These are phyloP conservation scores for Verticillium zaregamsianum DNA, from an alignment of 2,329 filamentous ascomycete species.

Conservation along the genomic window DNA sequence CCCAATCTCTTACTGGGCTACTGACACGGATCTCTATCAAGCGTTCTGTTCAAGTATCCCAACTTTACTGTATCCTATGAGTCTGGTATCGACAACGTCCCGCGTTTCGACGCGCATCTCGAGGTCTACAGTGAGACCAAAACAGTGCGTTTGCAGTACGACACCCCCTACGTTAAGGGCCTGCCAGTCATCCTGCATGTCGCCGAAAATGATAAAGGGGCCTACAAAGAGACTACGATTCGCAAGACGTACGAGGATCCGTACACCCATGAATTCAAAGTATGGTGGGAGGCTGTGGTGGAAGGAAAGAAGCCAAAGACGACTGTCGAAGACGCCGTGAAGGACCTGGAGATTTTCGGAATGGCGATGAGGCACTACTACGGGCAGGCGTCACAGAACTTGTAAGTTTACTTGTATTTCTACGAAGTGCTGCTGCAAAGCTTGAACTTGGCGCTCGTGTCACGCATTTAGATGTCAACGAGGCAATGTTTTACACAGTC, in stretches of 20 bases:
- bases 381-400: background rate
- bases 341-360: slow-evolving; percentile 13
- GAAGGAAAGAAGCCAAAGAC: slow-evolving; percentile 24
- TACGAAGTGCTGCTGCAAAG: too few species aligned
- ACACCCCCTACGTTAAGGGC: slow-evolving; percentile 50
- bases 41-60: slow-evolving; percentile 32
- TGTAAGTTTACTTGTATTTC: background rate
- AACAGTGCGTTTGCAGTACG: slow-evolving; percentile 45
- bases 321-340: slow-evolving; percentile 20
- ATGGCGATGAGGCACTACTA: slow-evolving; percentile 6
- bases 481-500: too few species aligned
- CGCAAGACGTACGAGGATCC: slow-evolving; percentile 36
- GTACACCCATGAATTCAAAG: slow-evolving; percentile 27
- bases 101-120: slow-evolving; percentile 44
- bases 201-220: slow-evolving; percentile 32
- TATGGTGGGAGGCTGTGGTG: slow-evolving; percentile 14
- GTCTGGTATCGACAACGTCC: slow-evolving; percentile 46
- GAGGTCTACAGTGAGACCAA: slow-evolving; percentile 47
- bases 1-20: background rate
- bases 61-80: slow-evolving; percentile 50
- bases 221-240: slow-evolving; percentile 26
- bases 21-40: slow-evolving; percentile 6
- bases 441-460: too few species aligned
- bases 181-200: slow-evolving; percentile 41
- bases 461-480: too few species aligned